Evolutionary conservation across 2,329 filamentous ascomycete species (phyloP).

Genomic region (Endothia cerciana): DNA sequence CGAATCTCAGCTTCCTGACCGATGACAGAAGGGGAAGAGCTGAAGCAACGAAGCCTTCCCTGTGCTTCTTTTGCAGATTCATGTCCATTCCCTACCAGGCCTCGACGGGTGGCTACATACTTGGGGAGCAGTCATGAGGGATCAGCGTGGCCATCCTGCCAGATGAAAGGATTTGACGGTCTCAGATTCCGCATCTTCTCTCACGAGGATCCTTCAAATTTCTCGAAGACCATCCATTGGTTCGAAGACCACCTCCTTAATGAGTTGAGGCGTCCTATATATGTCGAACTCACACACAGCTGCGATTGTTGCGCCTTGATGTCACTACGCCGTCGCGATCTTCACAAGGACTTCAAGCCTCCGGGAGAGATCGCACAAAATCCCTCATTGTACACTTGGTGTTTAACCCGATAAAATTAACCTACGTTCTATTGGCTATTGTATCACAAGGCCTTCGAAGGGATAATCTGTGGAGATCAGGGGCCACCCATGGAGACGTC

Average conservation of each 20-base stretch:
- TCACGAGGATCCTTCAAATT: not conserved
- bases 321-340: not conserved
- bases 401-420: not conserved
- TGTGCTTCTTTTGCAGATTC: not conserved
- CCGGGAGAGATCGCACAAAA: not conserved
- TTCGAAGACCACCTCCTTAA: not conserved
- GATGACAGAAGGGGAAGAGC: constrained; percentile 3
- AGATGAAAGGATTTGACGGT: not conserved
- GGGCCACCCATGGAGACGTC: not conserved
- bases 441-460: not conserved
- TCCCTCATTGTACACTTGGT: not conserved
- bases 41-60: not conserved
- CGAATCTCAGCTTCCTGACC: constrained; percentile 11
- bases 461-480: not conserved
- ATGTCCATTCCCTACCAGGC: not conserved
- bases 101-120: constrained; percentile 11
- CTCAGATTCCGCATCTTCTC: not conserved
- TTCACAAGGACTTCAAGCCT: not conserved
- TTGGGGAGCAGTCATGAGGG: not conserved
- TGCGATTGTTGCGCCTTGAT: not conserved
- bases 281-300: not conserved
- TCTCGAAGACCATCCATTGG: not conserved
- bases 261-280: constrained; percentile 15
- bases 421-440: not conserved
- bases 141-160: constrained; percentile 8